Evolutionary conservation across 495 filamentous ascomycete species (phyloP).

Genomic region (Neurospora sublineolata): DNA sequence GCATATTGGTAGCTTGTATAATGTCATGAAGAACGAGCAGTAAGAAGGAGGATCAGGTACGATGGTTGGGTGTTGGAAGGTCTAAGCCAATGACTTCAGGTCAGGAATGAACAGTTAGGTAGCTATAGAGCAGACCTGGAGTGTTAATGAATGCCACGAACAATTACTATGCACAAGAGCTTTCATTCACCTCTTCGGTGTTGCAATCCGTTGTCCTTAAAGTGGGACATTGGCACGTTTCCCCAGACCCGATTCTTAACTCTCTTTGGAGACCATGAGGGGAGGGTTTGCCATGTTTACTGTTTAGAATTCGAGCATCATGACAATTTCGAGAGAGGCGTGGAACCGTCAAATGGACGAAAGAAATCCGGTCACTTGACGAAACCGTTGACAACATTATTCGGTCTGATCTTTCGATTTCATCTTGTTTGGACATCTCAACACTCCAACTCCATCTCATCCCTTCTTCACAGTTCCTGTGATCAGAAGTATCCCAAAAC

Average conservation of each 20-base stretch:
- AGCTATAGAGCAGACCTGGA: neutral
- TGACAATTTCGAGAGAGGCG: too few species aligned
- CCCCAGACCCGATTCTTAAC: neutral
- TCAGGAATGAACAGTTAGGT: neutral
- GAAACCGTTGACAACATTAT: too few species aligned
- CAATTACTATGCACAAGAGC: too few species aligned
- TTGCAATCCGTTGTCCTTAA: neutral
- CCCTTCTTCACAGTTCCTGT: neutral
- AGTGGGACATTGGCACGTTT: neutral
- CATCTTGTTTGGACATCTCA: too few species aligned
- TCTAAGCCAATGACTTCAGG: neutral
- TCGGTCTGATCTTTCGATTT: too few species aligned
- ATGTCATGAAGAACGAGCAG: constrained; percentile 32
- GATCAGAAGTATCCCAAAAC: neutral
- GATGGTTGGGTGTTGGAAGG: neutral
- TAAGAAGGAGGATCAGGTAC: constrained; percentile 8
- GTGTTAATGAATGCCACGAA: neutral
- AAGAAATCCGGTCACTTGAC: too few species aligned
- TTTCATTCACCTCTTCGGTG: neutral
- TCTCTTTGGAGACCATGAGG: neutral
- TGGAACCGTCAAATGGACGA: too few species aligned
- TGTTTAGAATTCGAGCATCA: too few species aligned
- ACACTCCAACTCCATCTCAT: neutral
- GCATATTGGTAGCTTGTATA: constrained; percentile 34
- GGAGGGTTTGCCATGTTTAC: too few species aligned